Conservation (phyloP, 2,329 filamentous ascomycete species). For the Fusarium veterinarium region DNA sequence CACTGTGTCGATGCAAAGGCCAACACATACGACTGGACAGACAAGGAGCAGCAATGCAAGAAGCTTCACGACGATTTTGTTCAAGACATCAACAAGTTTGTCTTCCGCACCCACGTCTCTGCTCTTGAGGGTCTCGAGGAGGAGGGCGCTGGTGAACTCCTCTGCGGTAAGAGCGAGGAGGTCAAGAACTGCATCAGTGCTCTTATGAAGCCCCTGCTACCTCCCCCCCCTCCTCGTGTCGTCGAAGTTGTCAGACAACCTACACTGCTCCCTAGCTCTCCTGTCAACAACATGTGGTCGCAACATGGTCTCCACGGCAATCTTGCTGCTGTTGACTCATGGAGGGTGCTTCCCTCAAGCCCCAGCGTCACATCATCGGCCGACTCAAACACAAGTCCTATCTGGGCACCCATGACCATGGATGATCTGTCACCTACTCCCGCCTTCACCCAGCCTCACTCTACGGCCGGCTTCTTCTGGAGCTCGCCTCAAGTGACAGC, state of each 20-base stretch:
- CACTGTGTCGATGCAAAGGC: slow-evolving; percentile 92
- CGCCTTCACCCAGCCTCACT: slow-evolving; percentile 79
- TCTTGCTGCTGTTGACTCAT: slow-evolving; percentile 80
- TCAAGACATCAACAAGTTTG: slow-evolving; percentile 96
- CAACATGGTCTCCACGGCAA: slow-evolving; percentile 73
- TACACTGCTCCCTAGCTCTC: slow-evolving; percentile 86
- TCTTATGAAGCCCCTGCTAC: slow-evolving; percentile 88
- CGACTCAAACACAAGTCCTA: slow-evolving; percentile 74
- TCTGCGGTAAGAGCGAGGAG: slow-evolving; percentile 91
- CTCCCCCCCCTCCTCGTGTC: slow-evolving; percentile 86
- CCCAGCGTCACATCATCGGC: slow-evolving; percentile 80
- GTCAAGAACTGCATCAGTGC: slow-evolving; percentile 88
- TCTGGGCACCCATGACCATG: slow-evolving; percentile 85
- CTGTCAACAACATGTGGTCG: slow-evolving; percentile 83
- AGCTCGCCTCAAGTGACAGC: slow-evolving; percentile 80
- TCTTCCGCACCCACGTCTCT: slow-evolving; percentile 88
- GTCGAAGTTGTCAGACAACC: slow-evolving; percentile 90
- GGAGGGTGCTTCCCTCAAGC: slow-evolving; percentile 91
- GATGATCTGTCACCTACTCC: slow-evolving; percentile 83
- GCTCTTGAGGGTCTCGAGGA: slow-evolving; percentile 96
- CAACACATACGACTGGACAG: slow-evolving; percentile 92
- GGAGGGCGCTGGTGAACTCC: slow-evolving; percentile 92
- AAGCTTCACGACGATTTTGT: slow-evolving; percentile 97
- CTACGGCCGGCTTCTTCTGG: slow-evolving; percentile 81
- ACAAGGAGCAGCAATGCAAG: slow-evolving; percentile 96